Base-by-base conservation (phyloP, 176 grass and related monocot species). In the Poa annua region DNA sequence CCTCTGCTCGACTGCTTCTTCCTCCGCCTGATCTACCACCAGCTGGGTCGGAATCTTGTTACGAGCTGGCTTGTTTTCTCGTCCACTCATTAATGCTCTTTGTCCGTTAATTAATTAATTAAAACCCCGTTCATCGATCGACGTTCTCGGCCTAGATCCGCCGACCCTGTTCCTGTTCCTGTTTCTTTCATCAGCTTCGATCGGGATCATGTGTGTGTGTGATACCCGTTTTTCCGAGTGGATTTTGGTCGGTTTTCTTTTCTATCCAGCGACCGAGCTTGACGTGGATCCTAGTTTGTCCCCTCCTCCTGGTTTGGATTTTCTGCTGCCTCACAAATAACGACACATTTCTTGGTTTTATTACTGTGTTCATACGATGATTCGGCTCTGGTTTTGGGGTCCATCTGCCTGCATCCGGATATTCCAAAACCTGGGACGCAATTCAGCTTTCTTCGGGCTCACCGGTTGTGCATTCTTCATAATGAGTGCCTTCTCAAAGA, bases 241-340 rank as follows among this genome's bases (percentile, higher is more conserved):
- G 36, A 9, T 20, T 19, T 21, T 21, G 11, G 38, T 77, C 15
- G 10, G 44, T n/a, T n/a, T n/a, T n/a, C n/a, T 73, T 89, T 26
- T 78, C 19, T 66, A 69, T 70, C 7, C n/a, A 66, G 38, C 5
- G 38, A 41, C 35, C 29, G 13, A 78, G 53, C 20, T 71, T n/a
- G 73, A 78, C 38, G 63, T 74, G 49, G 74, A 48, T 59, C 77
- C n/a, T n/a, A n/a, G 66, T 81, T 56, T 89, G 74, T 72, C 42
- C 20, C 26, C 51, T 82, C 35, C 4, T 36, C 35, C 1, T 36
- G 4, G 35, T 36, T 36, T 49, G 54, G 12, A 17, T 49, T 64
- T 54, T 63, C 39, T 55, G 44, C 64, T 85, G 24, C 17, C 34
- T 19, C 19, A 36, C 53, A 26, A 7, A 55, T 53, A 64, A 15